phyloP scores from a whole-genome alignment of 225 moss, liverwort and hornwort genomes.

The Anthoceros angustus region DNA sequence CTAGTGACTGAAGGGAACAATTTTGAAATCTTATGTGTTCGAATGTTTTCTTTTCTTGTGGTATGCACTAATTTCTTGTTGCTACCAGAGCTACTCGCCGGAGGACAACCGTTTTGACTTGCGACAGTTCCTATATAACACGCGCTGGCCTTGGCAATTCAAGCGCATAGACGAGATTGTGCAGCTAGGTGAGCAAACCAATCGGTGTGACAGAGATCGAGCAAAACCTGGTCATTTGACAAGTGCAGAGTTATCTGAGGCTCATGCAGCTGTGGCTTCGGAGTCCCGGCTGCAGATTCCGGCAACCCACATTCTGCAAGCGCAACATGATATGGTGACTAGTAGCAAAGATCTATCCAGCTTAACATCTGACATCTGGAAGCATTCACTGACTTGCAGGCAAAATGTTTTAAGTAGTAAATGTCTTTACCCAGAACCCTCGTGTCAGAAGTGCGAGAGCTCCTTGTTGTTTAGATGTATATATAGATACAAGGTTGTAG shows the following conservation, averaged over 20 bases:
- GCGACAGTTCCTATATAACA: slow-evolving; percentile 74
- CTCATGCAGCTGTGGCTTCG: slow-evolving; percentile 1
- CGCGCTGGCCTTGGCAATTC: slow-evolving; percentile 85
- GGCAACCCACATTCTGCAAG: not conserved
- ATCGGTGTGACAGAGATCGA: not conserved
- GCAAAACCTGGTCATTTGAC: not conserved
- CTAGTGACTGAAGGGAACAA: no score
- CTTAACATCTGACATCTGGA: not conserved
- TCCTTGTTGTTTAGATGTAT: no score
- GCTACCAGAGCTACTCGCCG: slow-evolving; percentile 53
- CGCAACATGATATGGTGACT: not conserved
- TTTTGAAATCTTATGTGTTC: not conserved
- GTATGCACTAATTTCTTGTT: not conserved
- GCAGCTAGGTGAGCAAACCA: slow-evolving; percentile 22
- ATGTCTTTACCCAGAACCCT: no score
- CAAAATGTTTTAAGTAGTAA: no score
- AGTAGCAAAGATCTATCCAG: not conserved
- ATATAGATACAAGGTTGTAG: no score
- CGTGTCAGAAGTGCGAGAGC: no score
- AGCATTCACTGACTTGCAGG: not conserved
- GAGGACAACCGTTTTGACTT: slow-evolving; percentile 84
- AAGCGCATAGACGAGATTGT: slow-evolving; percentile 63
- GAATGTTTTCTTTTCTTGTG: not conserved
- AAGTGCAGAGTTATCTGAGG: not conserved
- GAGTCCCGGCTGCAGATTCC: not conserved